These are phyloP conservation scores for Elaphomyces granulatus DNA, from an alignment of 495 filamentous ascomycete species.

Conservation along the genomic window DNA sequence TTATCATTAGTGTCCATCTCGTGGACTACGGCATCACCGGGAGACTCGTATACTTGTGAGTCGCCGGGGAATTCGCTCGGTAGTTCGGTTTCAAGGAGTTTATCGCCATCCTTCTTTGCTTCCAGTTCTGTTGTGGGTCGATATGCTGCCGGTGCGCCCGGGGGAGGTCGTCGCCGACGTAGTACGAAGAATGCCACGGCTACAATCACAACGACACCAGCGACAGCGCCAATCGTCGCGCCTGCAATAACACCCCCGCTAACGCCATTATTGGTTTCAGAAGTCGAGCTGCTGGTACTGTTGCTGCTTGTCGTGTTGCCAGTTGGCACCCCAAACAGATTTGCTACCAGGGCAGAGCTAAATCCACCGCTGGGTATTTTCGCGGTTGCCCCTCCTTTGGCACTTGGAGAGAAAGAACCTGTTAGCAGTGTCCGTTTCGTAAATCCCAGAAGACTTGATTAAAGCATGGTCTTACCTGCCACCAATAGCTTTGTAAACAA, in stretches of 20 bases:
- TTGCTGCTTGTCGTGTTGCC: neutral
- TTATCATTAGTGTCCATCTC: no score
- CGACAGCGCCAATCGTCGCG: constrained; percentile 38
- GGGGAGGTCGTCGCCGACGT: neutral
- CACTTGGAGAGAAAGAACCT: constrained; percentile 2
- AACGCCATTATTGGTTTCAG: neutral
- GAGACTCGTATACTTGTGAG: no score
- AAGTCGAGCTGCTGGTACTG: no score
- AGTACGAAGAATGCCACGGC: constrained; percentile 1
- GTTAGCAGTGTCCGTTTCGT: constrained; percentile 5
- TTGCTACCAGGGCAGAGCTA: constrained; percentile 8
- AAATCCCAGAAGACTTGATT: neutral
- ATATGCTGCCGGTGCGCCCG: no score
- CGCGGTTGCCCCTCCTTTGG: constrained; percentile 10
- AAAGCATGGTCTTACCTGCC: constrained; percentile 10
- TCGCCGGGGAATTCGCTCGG: no score
- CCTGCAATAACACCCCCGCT: constrained; percentile 38
- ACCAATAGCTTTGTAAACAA: constrained; percentile 13
- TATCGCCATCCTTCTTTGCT: no score
- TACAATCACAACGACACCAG: constrained; percentile 1
- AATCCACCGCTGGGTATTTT: constrained; percentile 10
- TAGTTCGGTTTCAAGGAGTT: no score
- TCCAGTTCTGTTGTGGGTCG: no score
- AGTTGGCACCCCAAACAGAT: constrained; percentile 7
- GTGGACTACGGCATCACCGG: no score